Percentiles rank a stretch among this genome's conserved stretches.
Conservation (phyloP, 371 early-diverging fungal genomes). For the Zancudomyces culisetae region DNA sequence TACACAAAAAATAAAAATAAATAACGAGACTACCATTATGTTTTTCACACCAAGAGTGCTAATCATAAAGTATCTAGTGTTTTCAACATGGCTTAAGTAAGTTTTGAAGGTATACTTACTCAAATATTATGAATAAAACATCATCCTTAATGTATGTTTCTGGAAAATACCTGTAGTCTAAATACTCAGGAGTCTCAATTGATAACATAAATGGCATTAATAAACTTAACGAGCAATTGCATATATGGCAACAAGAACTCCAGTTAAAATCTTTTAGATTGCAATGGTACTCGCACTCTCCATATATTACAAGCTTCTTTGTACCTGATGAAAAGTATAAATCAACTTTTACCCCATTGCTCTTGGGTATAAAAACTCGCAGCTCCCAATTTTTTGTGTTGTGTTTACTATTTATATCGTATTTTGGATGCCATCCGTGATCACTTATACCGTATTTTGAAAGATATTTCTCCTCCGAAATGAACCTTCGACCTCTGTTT, state of each 20-base stretch:
- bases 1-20: background rate
- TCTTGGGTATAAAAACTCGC: background rate
- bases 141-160: too few relatives aligned
- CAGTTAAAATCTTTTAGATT: background rate
- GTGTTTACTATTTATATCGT: background rate
- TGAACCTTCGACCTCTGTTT: background rate
- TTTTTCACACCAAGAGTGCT: too few relatives aligned
- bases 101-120: background rate
- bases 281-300: slow-evolving; percentile 2
- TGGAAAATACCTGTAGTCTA: background rate
- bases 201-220: background rate
- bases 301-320: background rate
- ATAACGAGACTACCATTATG: too few relatives aligned
- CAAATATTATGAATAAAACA: too few relatives aligned
- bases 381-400: background rate
- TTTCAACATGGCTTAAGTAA: too few relatives aligned
- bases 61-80: too few relatives aligned
- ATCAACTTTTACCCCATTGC: background rate
- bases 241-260: background rate
- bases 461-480: background rate
- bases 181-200: background rate
- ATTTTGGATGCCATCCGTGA: background rate
- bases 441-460: background rate
- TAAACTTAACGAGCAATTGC: background rate
- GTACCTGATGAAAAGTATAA: background rate